Evolutionary conservation across 768 basidiomycete species (phyloP), one percentile per base, ranked within the genome.

Genomic region (Rubroboletus satanas): DNA sequence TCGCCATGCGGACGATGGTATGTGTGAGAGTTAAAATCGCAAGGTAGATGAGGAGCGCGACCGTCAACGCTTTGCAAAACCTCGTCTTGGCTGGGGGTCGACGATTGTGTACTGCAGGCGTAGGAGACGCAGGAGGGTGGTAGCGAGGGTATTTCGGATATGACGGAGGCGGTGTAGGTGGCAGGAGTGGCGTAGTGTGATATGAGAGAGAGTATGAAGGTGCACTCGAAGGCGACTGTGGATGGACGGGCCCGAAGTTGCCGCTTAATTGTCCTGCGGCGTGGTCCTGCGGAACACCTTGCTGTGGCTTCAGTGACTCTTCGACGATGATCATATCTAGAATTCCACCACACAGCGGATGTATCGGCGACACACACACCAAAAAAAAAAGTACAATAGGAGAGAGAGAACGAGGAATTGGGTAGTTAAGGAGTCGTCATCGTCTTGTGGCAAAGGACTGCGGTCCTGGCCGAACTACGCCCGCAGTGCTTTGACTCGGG

Each of bases 1-100:
- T 43, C 5, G 57, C 54, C 55, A 62, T 54, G 8, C 38, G n/a
- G 21, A 56, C 0, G 10, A 46, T 15, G 12, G 47, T n/a, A 4
- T 35, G 55, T 12, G 37, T 21, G 33, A 51, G 29, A 2, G 32
- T 10, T 5, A 44, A 6, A 9, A 65, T 3, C 2, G 42, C 39
- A 23, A 65, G 26, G 32, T 61, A 67, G 28, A 61, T 21, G 48
- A 62, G 5, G 48, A 56, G 4, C 0, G 59, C 62, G 5, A 57
- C 0, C 7, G 43, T 52, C 23, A 62, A 60, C 2, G 57, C 63
- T 7, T 49, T 53, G 41, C 54, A 56, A 17, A 67, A 66, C 10
- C 65, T 26, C 21, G 21, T 21, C 18, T 36, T 44, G 17, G 18
- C 3, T 9, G 59, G 23, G 14, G 62, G 56, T 21, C 17, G 48